phyloP scores from a whole-genome alignment of 2,329 filamentous ascomycete species.

The Metarhizium robertsii region DNA sequence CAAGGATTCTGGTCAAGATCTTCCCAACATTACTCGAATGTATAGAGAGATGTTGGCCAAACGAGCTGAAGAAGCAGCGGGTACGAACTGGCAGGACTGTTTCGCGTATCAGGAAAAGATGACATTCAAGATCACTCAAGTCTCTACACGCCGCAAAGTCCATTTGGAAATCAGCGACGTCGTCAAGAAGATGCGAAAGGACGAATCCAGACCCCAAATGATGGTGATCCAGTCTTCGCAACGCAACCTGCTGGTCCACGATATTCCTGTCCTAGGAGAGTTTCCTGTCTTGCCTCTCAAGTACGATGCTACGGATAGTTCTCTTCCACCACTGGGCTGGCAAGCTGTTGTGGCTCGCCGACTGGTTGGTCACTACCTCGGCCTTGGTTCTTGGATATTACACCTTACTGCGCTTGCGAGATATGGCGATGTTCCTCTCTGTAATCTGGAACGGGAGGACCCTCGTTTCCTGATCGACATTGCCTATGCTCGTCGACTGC shows the following conservation, averaged over 20 bases:
- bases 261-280: slow-evolving; percentile 74
- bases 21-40: slow-evolving; percentile 84
- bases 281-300: slow-evolving; percentile 76
- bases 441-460: slow-evolving; percentile 91
- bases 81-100: slow-evolving; percentile 65
- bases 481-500: slow-evolving; percentile 81
- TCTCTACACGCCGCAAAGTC: slow-evolving; percentile 83
- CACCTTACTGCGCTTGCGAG: slow-evolving; percentile 81
- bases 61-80: slow-evolving; percentile 55
- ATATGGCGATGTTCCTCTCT: slow-evolving; percentile 90
- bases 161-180: slow-evolving; percentile 80
- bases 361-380: slow-evolving; percentile 81
- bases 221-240: slow-evolving; percentile 88
- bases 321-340: slow-evolving; percentile 88
- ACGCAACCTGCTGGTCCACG: slow-evolving; percentile 68
- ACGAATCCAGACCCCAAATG: slow-evolving; percentile 71
- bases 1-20: slow-evolving; percentile 66
- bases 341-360: slow-evolving; percentile 81
- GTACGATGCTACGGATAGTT: slow-evolving; percentile 74
- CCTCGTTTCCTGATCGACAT: slow-evolving; percentile 93
- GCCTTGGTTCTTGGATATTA: slow-evolving; percentile 83
- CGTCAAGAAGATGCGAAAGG: slow-evolving; percentile 82
- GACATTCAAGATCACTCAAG: slow-evolving; percentile 76
- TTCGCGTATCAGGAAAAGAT: slow-evolving; percentile 83
- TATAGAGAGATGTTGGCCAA: slow-evolving; percentile 69